A percentile compares a stretch with the other conserved stretches of the same genome.
Evolutionary conservation across 495 filamentous ascomycete species (phyloP).

Genomic region (Polyplosphaeria fusca): DNA sequence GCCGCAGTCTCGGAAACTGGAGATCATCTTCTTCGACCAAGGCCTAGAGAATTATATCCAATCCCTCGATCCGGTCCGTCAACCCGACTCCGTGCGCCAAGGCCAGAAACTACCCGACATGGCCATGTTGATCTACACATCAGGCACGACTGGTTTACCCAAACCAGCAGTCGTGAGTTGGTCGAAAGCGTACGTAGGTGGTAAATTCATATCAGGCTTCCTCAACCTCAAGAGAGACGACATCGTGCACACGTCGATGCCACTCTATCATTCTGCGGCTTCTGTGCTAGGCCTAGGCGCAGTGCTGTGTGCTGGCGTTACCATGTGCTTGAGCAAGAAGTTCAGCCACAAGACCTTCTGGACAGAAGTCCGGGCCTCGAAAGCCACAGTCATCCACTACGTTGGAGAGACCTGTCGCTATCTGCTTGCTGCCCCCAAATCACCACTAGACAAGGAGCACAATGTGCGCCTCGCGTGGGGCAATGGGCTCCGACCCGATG

Average conservation of each 20-base stretch:
- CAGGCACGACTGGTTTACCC: constrained; percentile 60
- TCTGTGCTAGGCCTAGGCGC: constrained; percentile 64
- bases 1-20: constrained; percentile 37
- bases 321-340: constrained; percentile 70
- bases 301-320: constrained; percentile 57
- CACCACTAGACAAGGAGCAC: constrained; percentile 71
- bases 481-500: constrained; percentile 87
- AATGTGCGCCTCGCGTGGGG: constrained; percentile 79
- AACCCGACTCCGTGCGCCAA: constrained; percentile 20
- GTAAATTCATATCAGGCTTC: constrained; percentile 55
- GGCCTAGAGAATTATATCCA: constrained; percentile 44
- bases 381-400: constrained; percentile 86
- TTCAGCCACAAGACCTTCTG: constrained; percentile 85
- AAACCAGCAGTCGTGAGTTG: constrained; percentile 86
- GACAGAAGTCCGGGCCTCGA: constrained; percentile 66
- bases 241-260: constrained; percentile 91
- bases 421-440: constrained; percentile 70
- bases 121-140: constrained; percentile 41
- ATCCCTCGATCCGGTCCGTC: constrained; percentile 17
- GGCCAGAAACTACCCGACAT: constrained; percentile 33
- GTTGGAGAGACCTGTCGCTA: constrained; percentile 95
- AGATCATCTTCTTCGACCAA: constrained; percentile 64
- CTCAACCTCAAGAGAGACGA: constrained; percentile 58
- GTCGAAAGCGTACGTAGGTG: constrained; percentile 59
- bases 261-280: constrained; percentile 88